A percentile compares a stretch with the other conserved stretches of the same genome.
These are phyloP conservation scores for Nannochloris sp. DNA, from an alignment of 139 green algal species.

Conservation along the genomic window DNA sequence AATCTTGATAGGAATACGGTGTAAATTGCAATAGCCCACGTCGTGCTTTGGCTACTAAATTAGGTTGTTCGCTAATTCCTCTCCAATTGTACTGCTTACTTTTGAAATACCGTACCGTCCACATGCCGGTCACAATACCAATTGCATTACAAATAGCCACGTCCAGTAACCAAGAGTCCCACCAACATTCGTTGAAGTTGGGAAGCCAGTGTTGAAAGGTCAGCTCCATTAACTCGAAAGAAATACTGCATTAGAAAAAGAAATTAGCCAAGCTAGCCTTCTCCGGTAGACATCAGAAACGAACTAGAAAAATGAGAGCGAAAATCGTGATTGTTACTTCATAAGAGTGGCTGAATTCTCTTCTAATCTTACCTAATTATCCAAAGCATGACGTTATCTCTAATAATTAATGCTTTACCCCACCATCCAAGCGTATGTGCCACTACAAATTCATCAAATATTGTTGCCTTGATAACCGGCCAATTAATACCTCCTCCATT, in stretches of 20 bases:
- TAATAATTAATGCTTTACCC: conserved; percentile 74
- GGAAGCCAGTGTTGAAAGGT: conserved; percentile 79
- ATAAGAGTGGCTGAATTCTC: not conserved
- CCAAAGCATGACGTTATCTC: conserved; percentile 67
- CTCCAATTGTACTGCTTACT: conserved; percentile 57
- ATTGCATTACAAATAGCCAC: conserved; percentile 77
- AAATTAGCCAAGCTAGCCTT: too few relatives aligned
- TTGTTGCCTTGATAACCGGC: conserved; percentile 51
- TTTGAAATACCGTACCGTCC: conserved; percentile 50
- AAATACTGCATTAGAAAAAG: conserved; percentile 16
- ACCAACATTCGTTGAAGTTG: conserved; percentile 99
- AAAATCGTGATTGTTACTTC: not conserved
- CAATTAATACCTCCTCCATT: conserved; percentile 49
- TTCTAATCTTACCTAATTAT: conserved; percentile 8
- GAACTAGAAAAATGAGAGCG: not conserved
- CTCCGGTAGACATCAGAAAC: too few relatives aligned
- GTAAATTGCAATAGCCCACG: conserved; percentile 67
- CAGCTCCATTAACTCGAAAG: conserved; percentile 58
- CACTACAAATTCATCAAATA: conserved; percentile 90
- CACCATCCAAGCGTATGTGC: conserved; percentile 80
- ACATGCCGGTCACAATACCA: conserved; percentile 61
- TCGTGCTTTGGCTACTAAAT: conserved; percentile 46
- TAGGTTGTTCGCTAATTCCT: conserved; percentile 52
- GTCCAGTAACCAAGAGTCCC: conserved; percentile 89
- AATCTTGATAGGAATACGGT: conserved; percentile 61